Conservation (phyloP, 148 eudicot genomes). For the Rhododendron williamsianum region DNA sequence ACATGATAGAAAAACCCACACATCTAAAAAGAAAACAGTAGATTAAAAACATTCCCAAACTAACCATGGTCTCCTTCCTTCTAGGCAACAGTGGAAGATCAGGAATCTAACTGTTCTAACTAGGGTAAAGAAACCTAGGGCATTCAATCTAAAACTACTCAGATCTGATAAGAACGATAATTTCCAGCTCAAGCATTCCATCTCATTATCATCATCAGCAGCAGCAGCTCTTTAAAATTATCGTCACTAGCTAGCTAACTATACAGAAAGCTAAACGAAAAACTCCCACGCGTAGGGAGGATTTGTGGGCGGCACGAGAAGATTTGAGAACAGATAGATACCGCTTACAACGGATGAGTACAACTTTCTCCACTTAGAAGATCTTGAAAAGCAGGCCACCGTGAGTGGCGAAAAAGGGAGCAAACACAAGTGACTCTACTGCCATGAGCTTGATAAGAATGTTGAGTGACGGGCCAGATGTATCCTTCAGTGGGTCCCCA, state of each 20-base stretch:
- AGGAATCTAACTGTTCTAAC: background rate
- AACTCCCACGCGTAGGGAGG: background rate
- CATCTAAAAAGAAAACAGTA: background rate
- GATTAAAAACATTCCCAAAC: background rate
- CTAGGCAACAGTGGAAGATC: background rate
- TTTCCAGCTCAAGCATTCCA: background rate
- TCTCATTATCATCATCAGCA: background rate
- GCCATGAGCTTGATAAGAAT: slow-evolving; percentile 89
- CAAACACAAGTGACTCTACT: slow-evolving; percentile 75
- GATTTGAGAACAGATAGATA: background rate
- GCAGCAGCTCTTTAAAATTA: background rate
- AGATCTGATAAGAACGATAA: background rate
- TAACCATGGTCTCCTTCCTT: background rate
- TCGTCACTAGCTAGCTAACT: slow-evolving; percentile 7
- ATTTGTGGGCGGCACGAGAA: background rate
- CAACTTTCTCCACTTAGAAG: background rate
- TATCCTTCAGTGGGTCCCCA: slow-evolving; percentile 84
- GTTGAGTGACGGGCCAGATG: slow-evolving; percentile 80
- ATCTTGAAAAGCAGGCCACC: slow-evolving; percentile 9
- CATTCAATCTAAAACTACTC: background rate
- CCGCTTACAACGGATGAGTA: background rate
- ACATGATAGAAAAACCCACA: background rate
- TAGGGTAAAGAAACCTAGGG: background rate
- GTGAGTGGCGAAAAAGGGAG: slow-evolving; percentile 68
- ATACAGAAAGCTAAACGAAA: background rate